These are phyloP conservation scores for Seiridium unicorne DNA, from an alignment of 2,329 filamentous ascomycete species.

Conservation along the genomic window DNA sequence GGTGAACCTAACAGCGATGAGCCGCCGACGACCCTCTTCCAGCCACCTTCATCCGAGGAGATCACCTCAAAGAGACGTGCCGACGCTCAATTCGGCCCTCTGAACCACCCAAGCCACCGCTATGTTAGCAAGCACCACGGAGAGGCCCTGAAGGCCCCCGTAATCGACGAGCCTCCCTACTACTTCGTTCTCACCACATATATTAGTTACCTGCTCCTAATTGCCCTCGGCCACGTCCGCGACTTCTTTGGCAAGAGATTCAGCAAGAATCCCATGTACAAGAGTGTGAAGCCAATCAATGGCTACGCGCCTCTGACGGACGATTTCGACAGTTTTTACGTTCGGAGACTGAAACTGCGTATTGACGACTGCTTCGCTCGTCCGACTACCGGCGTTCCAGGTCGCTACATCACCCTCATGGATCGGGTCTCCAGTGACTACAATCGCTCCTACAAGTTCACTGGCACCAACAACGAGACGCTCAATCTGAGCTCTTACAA, in stretches of 20 bases:
- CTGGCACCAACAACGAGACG: constrained; percentile 88
- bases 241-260: constrained; percentile 99
- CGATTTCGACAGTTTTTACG: constrained; percentile 99
- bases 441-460: constrained; percentile 86
- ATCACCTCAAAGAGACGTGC: constrained; percentile 70
- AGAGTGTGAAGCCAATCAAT: constrained; percentile 76
- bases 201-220: constrained; percentile 94
- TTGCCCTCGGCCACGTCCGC: constrained; percentile 90
- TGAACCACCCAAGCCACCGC: constrained; percentile 76
- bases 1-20: constrained; percentile 73
- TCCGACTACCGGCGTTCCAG: constrained; percentile 89
- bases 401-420: constrained; percentile 87
- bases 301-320: constrained; percentile 95
- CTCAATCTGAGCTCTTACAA: constrained; percentile 99
- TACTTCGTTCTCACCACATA: constrained; percentile 97
- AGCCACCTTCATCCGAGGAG: constrained; percentile 84
- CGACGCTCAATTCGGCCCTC: constrained; percentile 88
- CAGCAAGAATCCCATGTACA: constrained; percentile 77
- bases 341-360: constrained; percentile 84
- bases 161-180: constrained; percentile 95
- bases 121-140: constrained; percentile 89
- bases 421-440: constrained; percentile 89
- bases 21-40: constrained; percentile 76
- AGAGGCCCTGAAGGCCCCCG: constrained; percentile 72
- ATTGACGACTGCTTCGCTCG: constrained; percentile 97